Evolutionary conservation across 257 asterid species (phyloP), one percentile per base, ranked within the genome.

Genomic region (Gentiana straminea): DNA sequence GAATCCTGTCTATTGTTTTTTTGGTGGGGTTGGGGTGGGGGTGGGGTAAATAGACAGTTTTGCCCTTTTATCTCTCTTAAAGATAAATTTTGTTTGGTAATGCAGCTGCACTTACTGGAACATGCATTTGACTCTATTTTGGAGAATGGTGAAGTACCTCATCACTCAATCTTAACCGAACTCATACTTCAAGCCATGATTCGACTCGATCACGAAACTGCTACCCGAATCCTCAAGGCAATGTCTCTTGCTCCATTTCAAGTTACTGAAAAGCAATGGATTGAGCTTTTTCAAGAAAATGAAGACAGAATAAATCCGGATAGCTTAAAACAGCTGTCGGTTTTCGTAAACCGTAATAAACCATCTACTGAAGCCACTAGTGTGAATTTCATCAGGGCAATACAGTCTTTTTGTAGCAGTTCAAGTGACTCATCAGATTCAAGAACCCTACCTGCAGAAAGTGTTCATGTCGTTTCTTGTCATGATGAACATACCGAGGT

Each of bases 81-180:
- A 13, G 12, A 15, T 61, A 9, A 52, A 13, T 68, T 60, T 47
- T 36, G 65, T 56, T 2, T 24, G 48, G 41, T 41, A 5, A 55
- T 77, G 74, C 74, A 87, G 98, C 73, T 79, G 77, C 85, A 87
- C 78, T 75, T 91, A 70, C 77, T 91, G 76, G 94, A 91, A 70
- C 96, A 87, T 68, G 90, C 95, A 24, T 80, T 91, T 60, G 77
- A 87, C 59, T 44, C 74, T 33, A 78, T 81, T 45, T 68, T 91
- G 66, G 96, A 87, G 78, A 84, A 75, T 9, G 96, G 96, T 60
- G 88, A 81, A 70, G 61, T 91, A 68, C 98, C 96, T 52, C 81
- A 73, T 57, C 53, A 56, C 15, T 72, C 86, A 2, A 69, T 79
- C 64, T 91, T 91, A 81, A 73, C 61, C 10, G 98, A 91, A 70